Percentiles rank a stretch among this genome's conserved stretches.
These are phyloP conservation scores for Cadophora sp. DNA, from an alignment of 2,329 filamentous ascomycete species.

Conservation along the genomic window DNA sequence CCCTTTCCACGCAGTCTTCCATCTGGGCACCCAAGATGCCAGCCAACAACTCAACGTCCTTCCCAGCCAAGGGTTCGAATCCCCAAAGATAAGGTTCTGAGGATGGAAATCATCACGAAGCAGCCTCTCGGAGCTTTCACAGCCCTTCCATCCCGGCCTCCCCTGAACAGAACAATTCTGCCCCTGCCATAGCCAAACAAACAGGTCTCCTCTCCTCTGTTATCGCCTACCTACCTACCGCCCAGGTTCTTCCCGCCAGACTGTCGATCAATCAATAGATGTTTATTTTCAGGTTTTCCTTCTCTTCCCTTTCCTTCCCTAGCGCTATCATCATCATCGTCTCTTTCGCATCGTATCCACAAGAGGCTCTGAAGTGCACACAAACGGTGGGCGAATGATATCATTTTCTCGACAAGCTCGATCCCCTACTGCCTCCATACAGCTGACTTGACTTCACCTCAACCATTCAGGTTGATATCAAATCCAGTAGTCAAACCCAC, in stretches of 20 bases:
- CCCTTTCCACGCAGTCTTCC: neutral
- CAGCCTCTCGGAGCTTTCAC: too few relatives aligned
- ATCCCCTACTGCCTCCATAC: too few relatives aligned
- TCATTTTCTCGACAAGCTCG: neutral
- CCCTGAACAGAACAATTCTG: neutral
- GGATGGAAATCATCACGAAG: neutral
- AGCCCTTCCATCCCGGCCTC: too few relatives aligned
- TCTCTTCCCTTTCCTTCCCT: neutral
- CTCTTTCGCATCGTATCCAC: neutral
- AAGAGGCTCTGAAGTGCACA: slow-evolving; percentile 2
- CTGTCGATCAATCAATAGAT: slow-evolving; percentile 12
- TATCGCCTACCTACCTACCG: neutral
- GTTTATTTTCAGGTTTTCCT: slow-evolving; percentile 11
- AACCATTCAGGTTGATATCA: neutral
- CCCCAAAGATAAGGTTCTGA: neutral
- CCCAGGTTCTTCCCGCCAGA: neutral
- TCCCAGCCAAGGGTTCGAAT: neutral
- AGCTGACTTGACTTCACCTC: too few relatives aligned
- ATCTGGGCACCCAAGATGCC: neutral
- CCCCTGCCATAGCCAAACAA: neutral
- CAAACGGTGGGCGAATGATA: slow-evolving; percentile 6
- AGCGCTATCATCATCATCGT: neutral
- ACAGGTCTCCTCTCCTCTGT: neutral
- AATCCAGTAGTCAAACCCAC: neutral
- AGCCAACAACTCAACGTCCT: too few relatives aligned